These are phyloP conservation scores for Russula sp. DNA, from an alignment of 768 basidiomycete species.

Conservation along the genomic window DNA sequence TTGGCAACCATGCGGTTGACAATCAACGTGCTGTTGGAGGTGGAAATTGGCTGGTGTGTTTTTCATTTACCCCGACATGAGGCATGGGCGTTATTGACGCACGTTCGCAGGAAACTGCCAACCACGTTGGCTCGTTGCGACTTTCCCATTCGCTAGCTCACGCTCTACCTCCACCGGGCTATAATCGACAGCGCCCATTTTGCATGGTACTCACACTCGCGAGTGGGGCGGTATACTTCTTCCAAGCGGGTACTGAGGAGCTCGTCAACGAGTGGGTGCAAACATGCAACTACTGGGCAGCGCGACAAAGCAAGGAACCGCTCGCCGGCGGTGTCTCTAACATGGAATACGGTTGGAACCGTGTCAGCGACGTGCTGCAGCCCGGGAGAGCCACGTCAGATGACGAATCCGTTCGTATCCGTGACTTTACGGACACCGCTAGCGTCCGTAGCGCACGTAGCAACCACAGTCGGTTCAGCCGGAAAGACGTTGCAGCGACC, in stretches of 20 bases:
- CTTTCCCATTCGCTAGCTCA: conserved; percentile 88
- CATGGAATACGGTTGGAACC: conserved; percentile 99
- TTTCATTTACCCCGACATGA: background rate
- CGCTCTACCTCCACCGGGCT: conserved; percentile 85
- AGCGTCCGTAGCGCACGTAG: conserved; percentile 78
- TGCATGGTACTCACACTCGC: conserved; percentile 93
- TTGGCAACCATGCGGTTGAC: conserved; percentile 71
- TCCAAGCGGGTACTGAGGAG: conserved; percentile 98
- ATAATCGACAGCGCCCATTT: conserved; percentile 84
- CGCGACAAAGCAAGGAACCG: conserved; percentile 91
- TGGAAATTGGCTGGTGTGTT: conserved; percentile 95
- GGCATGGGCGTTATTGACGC: conserved; percentile 20
- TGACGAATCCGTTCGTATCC: conserved; percentile 48
- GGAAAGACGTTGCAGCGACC: conserved; percentile 65
- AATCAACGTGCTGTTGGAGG: conserved; percentile 76
- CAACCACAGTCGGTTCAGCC: conserved; percentile 67
- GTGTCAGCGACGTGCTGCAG: conserved; percentile 54
- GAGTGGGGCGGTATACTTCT: conserved; percentile 91
- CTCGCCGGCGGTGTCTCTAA: conserved; percentile 95
- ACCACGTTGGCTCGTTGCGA: conserved; percentile 73
- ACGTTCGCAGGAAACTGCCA: conserved; percentile 71
- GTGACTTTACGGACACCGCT: conserved; percentile 57
- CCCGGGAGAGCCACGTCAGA: conserved; percentile 59
- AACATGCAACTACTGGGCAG: conserved; percentile 99
- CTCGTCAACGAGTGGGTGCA: conserved; percentile 99